Base-by-base conservation (phyloP, 176 grass and related monocot species). In the Leersia perrieri region DNA sequence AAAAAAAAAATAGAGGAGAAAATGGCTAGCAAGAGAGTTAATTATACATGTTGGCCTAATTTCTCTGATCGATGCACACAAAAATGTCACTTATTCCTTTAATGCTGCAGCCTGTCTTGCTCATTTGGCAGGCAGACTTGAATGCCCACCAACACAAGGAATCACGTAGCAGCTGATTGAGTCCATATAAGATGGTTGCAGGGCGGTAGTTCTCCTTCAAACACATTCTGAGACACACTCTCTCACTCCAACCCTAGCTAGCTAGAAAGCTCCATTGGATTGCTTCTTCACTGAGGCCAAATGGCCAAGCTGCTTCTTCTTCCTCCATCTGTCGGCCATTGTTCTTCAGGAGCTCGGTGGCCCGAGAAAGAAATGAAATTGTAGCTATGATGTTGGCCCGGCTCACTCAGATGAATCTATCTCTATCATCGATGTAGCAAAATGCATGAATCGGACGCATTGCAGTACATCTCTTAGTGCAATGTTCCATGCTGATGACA, bases 371-470 rank as follows among this genome's bases (percentile, higher is more conserved):
- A 63, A 78, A 91, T 94, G 92, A 83, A 91, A 91, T 83, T 36
- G 82, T 80, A 81, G 82, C 88, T 94, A 80, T 78, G 92, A 66
- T 94, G 80, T 91, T 94, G 92, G 86, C 88, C 71, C 83, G 83
- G 72, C 74, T 89, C 92, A 88, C 86, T 94, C 92, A 94, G 88
- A 53, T 3, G 49, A 18, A 85, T n/a, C n/a, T n/a, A n/a, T n/a
- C n/a, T n/a, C n/a, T n/a, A n/a, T 40, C 42, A 53, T 53, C 63
- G 9, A 7, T 70, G 36, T 20, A 34, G 30, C 12, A 68, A 11
- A 7, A 60, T 25, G 31, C 79, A 81, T 47, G 63, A 62, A 73
- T 72, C 74, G 63, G 33, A 23, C 9, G 22, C 7, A 1, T n/a
- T 22, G 16, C 20, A 39, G 63, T 12, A 41, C 5, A 11, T 53